A percentile compares a stretch with the other conserved stretches of the same genome.
Evolutionary conservation across 805 yeast species (phyloP).

Genomic region (Candida ortonii): DNA sequence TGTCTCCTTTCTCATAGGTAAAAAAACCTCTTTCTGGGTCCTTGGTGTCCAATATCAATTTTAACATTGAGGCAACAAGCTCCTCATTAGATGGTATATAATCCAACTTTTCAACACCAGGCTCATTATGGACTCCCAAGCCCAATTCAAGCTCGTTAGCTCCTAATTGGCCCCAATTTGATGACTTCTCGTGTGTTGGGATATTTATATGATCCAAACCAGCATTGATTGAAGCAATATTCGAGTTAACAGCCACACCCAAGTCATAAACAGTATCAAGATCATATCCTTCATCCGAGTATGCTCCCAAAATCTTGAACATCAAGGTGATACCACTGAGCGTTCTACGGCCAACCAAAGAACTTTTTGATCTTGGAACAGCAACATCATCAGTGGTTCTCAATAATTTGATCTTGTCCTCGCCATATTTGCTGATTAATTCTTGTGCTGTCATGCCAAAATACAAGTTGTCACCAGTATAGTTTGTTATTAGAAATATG

Average conservation of each 20-base stretch:
- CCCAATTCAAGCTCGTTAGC: slow-evolving; percentile 35
- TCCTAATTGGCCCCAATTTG: slow-evolving; percentile 27
- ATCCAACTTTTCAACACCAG: slow-evolving; percentile 34
- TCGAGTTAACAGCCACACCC: slow-evolving; percentile 29
- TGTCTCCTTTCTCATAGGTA: slow-evolving; percentile 29
- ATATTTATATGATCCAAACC: slow-evolving; percentile 39
- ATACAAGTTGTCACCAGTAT: slow-evolving; percentile 39
- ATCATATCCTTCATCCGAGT: slow-evolving; percentile 26
- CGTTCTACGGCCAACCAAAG: slow-evolving; percentile 38
- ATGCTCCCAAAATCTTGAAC: slow-evolving; percentile 35
- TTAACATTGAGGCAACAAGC: slow-evolving; percentile 28
- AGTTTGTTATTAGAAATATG: slow-evolving; percentile 36
- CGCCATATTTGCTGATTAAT: slow-evolving; percentile 32
- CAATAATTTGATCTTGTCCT: slow-evolving; percentile 30
- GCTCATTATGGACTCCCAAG: slow-evolving; percentile 40
- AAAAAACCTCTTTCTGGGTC: slow-evolving; percentile 34
- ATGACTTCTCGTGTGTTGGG: slow-evolving; percentile 31
- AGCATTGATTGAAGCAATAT: slow-evolving; percentile 36
- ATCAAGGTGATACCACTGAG: slow-evolving; percentile 34
- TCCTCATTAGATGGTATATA: slow-evolving; percentile 34
- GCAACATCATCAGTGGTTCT: slow-evolving; percentile 37
- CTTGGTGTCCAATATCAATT: slow-evolving; percentile 26
- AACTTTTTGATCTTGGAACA: slow-evolving; percentile 30
- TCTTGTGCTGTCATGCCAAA: slow-evolving; percentile 41
- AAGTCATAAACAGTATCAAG: slow-evolving; percentile 30